Evolutionary conservation across 257 asterid genomes (phyloP).

Genomic region (Petunia secreta): DNA sequence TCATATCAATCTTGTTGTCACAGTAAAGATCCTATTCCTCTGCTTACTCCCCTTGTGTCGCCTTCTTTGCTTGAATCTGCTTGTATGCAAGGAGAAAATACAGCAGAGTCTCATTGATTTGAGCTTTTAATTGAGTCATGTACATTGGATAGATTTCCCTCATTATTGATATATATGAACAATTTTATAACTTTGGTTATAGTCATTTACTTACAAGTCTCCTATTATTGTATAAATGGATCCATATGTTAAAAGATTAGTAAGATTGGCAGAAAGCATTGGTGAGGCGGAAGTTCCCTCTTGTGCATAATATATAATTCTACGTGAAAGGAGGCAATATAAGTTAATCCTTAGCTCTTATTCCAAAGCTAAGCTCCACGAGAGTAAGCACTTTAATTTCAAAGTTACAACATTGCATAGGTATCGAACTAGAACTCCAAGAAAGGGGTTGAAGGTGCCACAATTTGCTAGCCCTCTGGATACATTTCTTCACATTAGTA

Average conservation of each 20-base stretch:
- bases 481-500: background rate
- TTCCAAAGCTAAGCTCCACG: background rate
- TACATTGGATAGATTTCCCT: background rate
- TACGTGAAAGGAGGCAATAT: background rate
- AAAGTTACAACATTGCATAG: too few species aligned
- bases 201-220: background rate
- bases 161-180: background rate
- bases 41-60: slow-evolving; percentile 60
- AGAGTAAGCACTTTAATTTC: background rate
- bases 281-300: background rate
- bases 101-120: slow-evolving; percentile 32
- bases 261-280: background rate
- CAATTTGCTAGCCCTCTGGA: background rate
- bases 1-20: slow-evolving; percentile 32
- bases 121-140: background rate
- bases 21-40: slow-evolving; percentile 60
- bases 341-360: background rate
- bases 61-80: slow-evolving; percentile 55
- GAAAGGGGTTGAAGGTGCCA: too few species aligned
- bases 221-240: background rate
- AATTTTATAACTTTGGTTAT: background rate
- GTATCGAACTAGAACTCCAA: too few species aligned
- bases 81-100: slow-evolving; percentile 32
- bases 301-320: background rate
- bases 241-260: background rate